phyloP scores from a whole-genome alignment of 2,329 filamentous ascomycete genomes.

The Talaromyces albobiverticillius region DNA sequence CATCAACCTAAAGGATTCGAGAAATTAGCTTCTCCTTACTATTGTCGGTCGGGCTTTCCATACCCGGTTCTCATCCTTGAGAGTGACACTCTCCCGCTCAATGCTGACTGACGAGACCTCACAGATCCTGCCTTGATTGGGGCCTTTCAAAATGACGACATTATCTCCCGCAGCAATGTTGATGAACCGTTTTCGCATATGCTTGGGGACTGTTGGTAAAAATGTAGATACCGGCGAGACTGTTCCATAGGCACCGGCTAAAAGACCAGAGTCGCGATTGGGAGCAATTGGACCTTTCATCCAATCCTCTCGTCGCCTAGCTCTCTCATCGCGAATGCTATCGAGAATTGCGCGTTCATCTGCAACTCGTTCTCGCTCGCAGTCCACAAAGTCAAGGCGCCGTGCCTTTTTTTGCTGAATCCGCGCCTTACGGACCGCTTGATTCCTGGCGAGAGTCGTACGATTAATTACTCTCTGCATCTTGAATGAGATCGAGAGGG shows the following conservation, averaged over 20 bases:
- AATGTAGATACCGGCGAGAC: conserved; percentile 38
- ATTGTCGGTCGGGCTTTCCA: background rate
- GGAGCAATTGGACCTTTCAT: conserved; percentile 74
- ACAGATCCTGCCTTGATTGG: conserved; percentile 80
- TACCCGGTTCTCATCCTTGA: conserved; percentile 65
- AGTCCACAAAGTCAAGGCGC: conserved; percentile 33
- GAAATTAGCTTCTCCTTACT: background rate
- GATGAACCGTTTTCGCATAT: conserved; percentile 47
- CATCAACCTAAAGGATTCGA: conserved; percentile 34
- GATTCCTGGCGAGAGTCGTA: conserved; percentile 64
- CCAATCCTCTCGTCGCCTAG: conserved; percentile 71
- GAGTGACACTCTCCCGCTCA: conserved; percentile 56
- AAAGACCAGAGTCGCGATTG: conserved; percentile 65
- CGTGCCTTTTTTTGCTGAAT: conserved; percentile 43
- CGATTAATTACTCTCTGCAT: conserved; percentile 73
- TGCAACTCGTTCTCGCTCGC: conserved; percentile 27
- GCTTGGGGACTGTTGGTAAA: conserved; percentile 39
- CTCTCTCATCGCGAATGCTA: conserved; percentile 45
- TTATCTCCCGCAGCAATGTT: conserved; percentile 70
- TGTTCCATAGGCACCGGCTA: conserved; percentile 59
- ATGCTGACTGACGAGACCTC: conserved; percentile 58
- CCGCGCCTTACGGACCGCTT: conserved; percentile 49
- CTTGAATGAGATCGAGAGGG: conserved; percentile 7
- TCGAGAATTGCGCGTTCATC: conserved; percentile 33
- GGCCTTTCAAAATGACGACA: conserved; percentile 75